Evolutionary conservation across 2,329 filamentous ascomycete species (phyloP).

Genomic region (Ceratocystis ficicola): DNA sequence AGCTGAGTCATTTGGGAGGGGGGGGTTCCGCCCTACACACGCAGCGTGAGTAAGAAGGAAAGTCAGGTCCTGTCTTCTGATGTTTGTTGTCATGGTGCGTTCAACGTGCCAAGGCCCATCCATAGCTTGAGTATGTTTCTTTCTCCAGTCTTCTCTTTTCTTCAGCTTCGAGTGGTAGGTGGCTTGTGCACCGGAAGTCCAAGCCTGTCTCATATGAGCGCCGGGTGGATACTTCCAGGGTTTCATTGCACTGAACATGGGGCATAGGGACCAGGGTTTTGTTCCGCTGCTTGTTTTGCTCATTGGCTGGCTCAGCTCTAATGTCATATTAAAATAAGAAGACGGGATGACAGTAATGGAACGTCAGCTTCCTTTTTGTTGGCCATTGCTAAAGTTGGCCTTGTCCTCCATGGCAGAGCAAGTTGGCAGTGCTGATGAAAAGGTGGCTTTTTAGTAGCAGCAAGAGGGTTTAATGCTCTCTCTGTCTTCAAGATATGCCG

Average conservation of each 20-base stretch:
- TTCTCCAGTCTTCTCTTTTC: neutral
- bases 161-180: neutral
- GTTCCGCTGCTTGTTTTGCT: neutral
- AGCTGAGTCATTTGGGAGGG: no score
- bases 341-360: slow-evolving; percentile 2
- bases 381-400: neutral
- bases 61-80: no score
- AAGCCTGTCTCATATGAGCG: neutral
- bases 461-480: neutral
- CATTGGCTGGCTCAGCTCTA: neutral
- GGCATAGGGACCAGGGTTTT: neutral
- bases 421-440: neutral
- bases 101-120: neutral
- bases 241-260: neutral
- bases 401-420: neutral
- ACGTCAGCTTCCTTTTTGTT: neutral
- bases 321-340: neutral
- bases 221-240: neutral
- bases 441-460: neutral
- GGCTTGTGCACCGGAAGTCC: slow-evolving; percentile 3
- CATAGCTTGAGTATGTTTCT: neutral
- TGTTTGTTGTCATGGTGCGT: neutral
- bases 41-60: no score
- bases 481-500: neutral
- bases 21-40: no score